phyloP scores from a whole-genome alignment of 2,329 filamentous ascomycete species.

The Amylocarpus encephaloides region DNA sequence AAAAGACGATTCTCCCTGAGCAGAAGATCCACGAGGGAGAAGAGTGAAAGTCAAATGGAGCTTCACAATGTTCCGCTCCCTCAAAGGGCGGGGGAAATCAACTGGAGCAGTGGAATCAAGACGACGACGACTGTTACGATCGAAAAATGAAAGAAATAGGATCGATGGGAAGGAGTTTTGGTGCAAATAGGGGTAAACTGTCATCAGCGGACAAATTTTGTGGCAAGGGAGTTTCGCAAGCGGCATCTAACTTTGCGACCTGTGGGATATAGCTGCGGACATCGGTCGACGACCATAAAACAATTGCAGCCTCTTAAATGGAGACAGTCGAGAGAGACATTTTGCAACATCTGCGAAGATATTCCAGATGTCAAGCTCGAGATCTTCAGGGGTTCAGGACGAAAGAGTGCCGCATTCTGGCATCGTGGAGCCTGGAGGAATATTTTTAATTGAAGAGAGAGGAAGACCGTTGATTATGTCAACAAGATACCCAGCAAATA shows the following conservation, averaged over 20 bases:
- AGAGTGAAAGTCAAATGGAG: conserved; percentile 19
- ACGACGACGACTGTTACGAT: conserved; percentile 4
- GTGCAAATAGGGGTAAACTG: not conserved
- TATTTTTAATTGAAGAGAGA: no score
- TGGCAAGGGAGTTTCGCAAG: no score
- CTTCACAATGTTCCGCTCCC: conserved; percentile 5
- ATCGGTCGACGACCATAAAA: no score
- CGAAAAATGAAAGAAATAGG: not conserved
- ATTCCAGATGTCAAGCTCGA: conserved; percentile 2
- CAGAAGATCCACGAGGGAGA: not conserved
- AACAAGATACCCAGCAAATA: no score
- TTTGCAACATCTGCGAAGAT: not conserved
- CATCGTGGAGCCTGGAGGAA: no score
- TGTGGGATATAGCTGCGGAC: no score
- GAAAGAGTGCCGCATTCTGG: no score
- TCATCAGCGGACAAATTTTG: no score
- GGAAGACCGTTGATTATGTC: no score
- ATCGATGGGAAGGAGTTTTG: not conserved
- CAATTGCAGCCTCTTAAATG: no score
- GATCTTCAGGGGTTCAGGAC: not conserved
- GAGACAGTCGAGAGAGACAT: not conserved
- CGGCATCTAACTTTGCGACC: no score
- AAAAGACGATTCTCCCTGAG: not conserved
- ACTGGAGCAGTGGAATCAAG: conserved; percentile 4
- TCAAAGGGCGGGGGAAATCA: not conserved